Evolutionary conservation across 306 rosid species (phyloP), one percentile per base, ranked within the genome.

Genomic region (Gastrolobium villosum): DNA sequence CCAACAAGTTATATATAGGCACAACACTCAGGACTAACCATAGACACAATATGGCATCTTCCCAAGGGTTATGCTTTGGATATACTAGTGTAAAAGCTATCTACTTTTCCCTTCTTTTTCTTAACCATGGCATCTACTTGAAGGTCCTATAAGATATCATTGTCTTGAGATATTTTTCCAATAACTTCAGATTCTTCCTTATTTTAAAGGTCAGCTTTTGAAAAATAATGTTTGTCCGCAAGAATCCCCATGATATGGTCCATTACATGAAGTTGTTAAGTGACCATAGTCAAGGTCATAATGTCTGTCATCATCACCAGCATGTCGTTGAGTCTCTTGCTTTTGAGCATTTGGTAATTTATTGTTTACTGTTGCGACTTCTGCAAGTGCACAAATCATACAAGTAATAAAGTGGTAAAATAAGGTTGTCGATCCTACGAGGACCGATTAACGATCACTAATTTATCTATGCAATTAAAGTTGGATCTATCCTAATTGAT

Each of bases 1-100:
- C 49, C 64, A 67, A 73, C 45, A 30, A 31, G 13, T 70, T 84
- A 75, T 80, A 46, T 72, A 84, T 84, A 84, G 79, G 68, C 56
- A 3, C 56, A 30, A 41, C 32, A 37, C 1, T 35, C 0, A 4
- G 59, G 40, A 3, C 9, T 13, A n/a, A 64, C 49, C 49, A 2
- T 9, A 10, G 8, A 41, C 31, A 41, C 61, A 52, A 9, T 20
- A 20, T 53, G 63, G 70, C 82, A 82, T 82, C 67, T 61, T 0
- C 64, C 14, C 0, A 1, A 57, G 73, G 63, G 52, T 76, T 71
- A 76, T 79, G 75, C 87, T 76, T 15, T 56, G 82, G 82, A 84
- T 84, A 84, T 84, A 10, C 84, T 46, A 11, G 0, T 60, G 8
- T 3, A 1, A 14, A 8, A 36, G 5, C 6, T 59, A 35, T 70